These are phyloP conservation scores for Pseudisothecium myosuroides DNA, from an alignment of 225 moss, liverwort and hornwort species.

Conservation along the genomic window DNA sequence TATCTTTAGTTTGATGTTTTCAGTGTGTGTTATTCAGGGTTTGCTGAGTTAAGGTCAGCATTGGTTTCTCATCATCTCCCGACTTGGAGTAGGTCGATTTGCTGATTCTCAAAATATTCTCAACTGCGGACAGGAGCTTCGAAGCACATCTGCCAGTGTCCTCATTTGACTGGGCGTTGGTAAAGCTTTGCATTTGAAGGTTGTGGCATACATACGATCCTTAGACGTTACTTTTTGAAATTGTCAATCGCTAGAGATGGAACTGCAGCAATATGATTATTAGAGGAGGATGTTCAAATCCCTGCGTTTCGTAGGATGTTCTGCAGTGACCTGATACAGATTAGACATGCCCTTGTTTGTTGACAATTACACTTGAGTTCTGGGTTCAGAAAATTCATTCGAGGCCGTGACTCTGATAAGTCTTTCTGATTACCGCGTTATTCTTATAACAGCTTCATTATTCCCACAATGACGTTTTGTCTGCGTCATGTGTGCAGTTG, in stretches of 20 bases:
- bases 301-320: neutral
- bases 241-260: neutral
- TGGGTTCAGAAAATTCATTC: too few relatives aligned
- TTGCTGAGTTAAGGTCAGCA: neutral
- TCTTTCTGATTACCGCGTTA: too few relatives aligned
- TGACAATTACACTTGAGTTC: neutral
- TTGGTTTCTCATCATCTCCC: neutral
- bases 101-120: neutral
- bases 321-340: too few relatives aligned
- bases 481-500: too few relatives aligned
- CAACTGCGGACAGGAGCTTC: neutral
- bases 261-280: neutral
- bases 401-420: too few relatives aligned
- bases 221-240: neutral
- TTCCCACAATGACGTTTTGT: too few relatives aligned
- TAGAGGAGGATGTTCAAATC: neutral
- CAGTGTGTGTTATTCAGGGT: neutral
- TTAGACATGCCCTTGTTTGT: neutral
- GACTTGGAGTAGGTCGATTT: neutral
- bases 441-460: too few relatives aligned
- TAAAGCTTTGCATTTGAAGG: neutral
- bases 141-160: neutral
- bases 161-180: neutral
- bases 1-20: neutral
- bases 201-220: neutral